Base-by-base conservation (phyloP, 202 grass and related monocot species). In the Elaeis oleifera region DNA sequence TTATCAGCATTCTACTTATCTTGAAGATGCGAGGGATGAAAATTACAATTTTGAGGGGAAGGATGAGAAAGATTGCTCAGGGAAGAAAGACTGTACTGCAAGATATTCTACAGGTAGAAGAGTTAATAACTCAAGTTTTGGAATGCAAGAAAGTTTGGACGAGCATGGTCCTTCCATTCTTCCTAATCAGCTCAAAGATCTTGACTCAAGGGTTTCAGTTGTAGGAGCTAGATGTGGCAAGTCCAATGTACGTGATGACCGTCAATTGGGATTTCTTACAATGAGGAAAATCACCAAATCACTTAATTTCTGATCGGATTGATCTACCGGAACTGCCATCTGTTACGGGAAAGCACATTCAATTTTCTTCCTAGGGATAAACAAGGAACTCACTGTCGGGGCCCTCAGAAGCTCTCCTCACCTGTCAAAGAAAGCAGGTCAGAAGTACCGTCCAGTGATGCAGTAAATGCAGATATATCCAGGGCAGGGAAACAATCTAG, bases 341-440 rank as follows among this genome's bases (percentile, higher is more conserved):
- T 17, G 81, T 65, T 76, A 75, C 64, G 71, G 84, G 18, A 97
- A 79, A 68, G 68, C 68, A 54, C 68, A 86, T 56, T 26, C 51
- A 11, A 65, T 52, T 51, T 53, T 6, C 16, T 59, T 32, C 76
- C 74, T 70, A 59, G 76, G 53, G 81, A 81, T 60, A 97, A 70
- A 64, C 76, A 78, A 76, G 79, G 83, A 70, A 58, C 13, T 16
- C 76, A 86, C 56, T 69, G 60, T 53, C 61, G 59, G 20, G 78
- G 69, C 28, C 50, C 76, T 36, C 59, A 84, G 60, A 68, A 18
- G 36, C 2, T 13, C 13, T 53, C 71, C 70, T 75, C 84, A 59
- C 71, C 79, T 74, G 63, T 28, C 32, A 91, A 79, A 74, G 88
- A 91, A 75, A 79, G 18, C 56, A 88, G 60, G 69, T 28, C 66